These are phyloP conservation scores for Calocybe gangraenosa DNA, from an alignment of 768 basidiomycete species.

Conservation along the genomic window DNA sequence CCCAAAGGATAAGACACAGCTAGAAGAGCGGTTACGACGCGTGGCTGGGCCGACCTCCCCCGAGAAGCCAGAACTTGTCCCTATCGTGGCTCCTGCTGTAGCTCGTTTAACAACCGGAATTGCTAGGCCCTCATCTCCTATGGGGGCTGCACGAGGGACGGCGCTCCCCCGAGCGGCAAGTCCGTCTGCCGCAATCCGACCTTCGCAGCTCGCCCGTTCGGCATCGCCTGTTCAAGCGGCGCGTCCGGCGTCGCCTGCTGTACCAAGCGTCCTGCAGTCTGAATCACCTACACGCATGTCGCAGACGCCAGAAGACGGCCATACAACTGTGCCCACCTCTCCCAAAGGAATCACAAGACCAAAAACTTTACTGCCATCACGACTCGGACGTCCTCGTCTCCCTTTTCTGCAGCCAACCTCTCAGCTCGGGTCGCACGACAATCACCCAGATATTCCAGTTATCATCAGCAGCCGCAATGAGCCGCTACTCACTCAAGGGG, in stretches of 20 bases:
- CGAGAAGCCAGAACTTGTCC: conserved; percentile 31
- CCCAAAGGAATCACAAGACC: conserved; percentile 48
- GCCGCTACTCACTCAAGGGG: not conserved
- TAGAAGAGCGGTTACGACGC: conserved; percentile 85
- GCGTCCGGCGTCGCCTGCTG: conserved; percentile 40
- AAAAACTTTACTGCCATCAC: conserved; percentile 71
- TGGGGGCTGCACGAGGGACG: conserved; percentile 13
- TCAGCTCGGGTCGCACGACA: conserved; percentile 19
- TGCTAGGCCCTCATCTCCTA: conserved; percentile 39
- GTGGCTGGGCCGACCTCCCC: conserved; percentile 62
- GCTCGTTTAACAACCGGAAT: conserved; percentile 47
- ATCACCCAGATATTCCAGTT: conserved; percentile 18
- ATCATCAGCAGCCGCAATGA: conserved; percentile 1
- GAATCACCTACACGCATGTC: conserved; percentile 40
- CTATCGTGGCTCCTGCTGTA: conserved; percentile 37
- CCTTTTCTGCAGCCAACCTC: conserved; percentile 31
- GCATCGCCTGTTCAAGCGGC: conserved; percentile 41
- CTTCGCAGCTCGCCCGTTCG: conserved; percentile 36
- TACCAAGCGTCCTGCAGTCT: conserved; percentile 28
- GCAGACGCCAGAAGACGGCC: conserved; percentile 15
- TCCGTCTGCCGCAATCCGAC: conserved; percentile 25
- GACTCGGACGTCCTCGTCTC: conserved; percentile 62
- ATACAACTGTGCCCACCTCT: conserved; percentile 32
- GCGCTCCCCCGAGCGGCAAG: conserved; percentile 19
- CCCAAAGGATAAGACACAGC: conserved; percentile 86